phyloP scores from a whole-genome alignment of 1,139 yeast genomes.

The Geotrichum restrictum region DNA sequence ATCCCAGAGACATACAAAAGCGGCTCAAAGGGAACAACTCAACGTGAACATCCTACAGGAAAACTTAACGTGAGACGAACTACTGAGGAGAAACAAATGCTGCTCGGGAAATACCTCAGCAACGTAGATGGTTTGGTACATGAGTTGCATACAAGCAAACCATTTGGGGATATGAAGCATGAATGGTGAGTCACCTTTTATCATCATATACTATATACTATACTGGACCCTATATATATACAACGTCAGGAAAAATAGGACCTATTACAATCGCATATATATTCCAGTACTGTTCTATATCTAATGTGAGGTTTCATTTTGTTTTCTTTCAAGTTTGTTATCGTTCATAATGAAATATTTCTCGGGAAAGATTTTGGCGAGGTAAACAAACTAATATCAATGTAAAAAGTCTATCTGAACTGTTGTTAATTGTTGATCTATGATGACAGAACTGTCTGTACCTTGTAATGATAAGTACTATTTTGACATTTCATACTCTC shows the following conservation, averaged over 20 bases:
- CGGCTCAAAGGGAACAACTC: conserved; percentile 22
- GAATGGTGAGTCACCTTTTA: conserved; percentile 45
- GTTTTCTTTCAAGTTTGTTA: background rate
- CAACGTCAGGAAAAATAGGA: background rate
- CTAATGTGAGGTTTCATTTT: background rate
- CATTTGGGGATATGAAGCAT: conserved; percentile 47
- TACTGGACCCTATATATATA: background rate
- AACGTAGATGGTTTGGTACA: conserved; percentile 47
- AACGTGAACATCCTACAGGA: conserved; percentile 2
- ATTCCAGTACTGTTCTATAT: too few relatives aligned
- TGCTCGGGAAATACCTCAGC: conserved; percentile 48
- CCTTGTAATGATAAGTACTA: too few relatives aligned
- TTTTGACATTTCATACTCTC: too few relatives aligned
- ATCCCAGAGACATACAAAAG: conserved; percentile 52
- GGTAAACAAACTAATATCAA: too few relatives aligned
- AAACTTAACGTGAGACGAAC: conserved; percentile 26
- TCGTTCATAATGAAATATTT: too few relatives aligned
- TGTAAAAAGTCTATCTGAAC: too few relatives aligned
- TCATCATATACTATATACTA: too few relatives aligned
- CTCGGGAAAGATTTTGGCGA: too few relatives aligned
- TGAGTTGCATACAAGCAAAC: conserved; percentile 45
- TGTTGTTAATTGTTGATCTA: too few relatives aligned
- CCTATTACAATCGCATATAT: background rate
- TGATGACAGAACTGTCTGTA: too few relatives aligned
- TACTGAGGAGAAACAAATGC: conserved; percentile 52